phyloP scores from a whole-genome alignment of 2,329 filamentous ascomycete genomes.

The Gremmenia infestans region DNA sequence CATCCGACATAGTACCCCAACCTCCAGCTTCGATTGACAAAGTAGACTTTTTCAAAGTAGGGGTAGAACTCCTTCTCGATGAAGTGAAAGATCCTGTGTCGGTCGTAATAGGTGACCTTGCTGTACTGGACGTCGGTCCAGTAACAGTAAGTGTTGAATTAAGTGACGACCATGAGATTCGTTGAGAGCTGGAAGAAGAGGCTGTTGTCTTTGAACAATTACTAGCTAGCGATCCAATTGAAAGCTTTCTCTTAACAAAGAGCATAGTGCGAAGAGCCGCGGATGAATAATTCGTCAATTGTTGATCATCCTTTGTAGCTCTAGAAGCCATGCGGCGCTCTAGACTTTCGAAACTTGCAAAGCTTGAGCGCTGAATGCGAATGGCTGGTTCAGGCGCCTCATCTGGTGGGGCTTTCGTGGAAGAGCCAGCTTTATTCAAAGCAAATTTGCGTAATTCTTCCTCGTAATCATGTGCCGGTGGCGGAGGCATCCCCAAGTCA shows the following conservation, averaged over 20 bases:
- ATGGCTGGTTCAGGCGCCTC: too few species aligned
- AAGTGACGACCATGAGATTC: background rate
- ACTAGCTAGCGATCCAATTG: background rate
- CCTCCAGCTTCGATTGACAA: too few species aligned
- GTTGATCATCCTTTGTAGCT: background rate
- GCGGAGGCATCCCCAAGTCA: too few species aligned
- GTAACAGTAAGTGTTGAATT: background rate
- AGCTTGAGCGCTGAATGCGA: background rate
- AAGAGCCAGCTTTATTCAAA: too few species aligned
- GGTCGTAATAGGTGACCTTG: background rate
- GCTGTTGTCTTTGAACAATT: background rate
- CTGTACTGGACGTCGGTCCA: background rate
- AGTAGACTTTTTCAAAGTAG: too few species aligned
- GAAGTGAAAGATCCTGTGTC: too few species aligned
- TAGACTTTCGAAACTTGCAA: conserved; percentile 1
- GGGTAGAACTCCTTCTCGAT: too few species aligned
- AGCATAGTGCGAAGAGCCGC: background rate
- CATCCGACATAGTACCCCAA: too few species aligned
- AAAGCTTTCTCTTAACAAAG: background rate
- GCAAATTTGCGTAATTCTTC: too few species aligned
- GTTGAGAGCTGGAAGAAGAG: background rate
- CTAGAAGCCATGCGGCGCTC: background rate
- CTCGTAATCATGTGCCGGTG: too few species aligned
- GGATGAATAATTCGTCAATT: background rate
- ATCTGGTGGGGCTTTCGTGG: too few species aligned